Evolutionary conservation across 352 stramenopile genomes (phyloP).

Genomic region (Phytophthora sansomeana): DNA sequence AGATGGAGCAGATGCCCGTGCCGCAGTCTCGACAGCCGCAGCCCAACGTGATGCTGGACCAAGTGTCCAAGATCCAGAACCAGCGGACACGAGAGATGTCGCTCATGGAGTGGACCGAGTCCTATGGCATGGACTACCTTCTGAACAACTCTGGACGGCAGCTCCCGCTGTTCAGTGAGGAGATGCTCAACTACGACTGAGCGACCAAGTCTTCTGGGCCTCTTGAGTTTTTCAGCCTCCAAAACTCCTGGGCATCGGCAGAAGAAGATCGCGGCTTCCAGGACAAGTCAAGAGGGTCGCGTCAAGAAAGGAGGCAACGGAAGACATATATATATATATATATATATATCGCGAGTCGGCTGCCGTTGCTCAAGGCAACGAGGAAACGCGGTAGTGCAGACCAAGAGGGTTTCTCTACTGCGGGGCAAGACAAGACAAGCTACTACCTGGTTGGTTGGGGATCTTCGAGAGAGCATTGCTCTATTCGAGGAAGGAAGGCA

Average conservation of each 20-base stretch:
- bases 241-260: neutral
- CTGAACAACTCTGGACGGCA: conserved; percentile 63
- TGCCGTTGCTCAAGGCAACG: conserved; percentile 14
- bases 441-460: conserved; percentile 4
- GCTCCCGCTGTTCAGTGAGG: conserved; percentile 69
- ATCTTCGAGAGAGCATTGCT: conserved; percentile 10
- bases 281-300: neutral
- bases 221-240: conserved; percentile 7
- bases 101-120: conserved; percentile 82
- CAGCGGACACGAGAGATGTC: conserved; percentile 67
- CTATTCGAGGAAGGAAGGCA: conserved; percentile 12
- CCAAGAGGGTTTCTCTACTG: conserved; percentile 8
- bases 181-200: conserved; percentile 68
- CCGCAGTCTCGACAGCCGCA: conserved; percentile 31
- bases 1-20: conserved; percentile 33
- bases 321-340: conserved; percentile 35
- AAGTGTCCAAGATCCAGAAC: conserved; percentile 52
- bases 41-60: conserved; percentile 45
- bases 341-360: conserved; percentile 33
- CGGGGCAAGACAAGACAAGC: conserved; percentile 14
- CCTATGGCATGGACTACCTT: conserved; percentile 84
- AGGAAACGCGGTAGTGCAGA: conserved; percentile 15
- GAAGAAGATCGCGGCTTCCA: neutral
- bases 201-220: conserved; percentile 5
- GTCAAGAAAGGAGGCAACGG: conserved; percentile 11